Evolutionary conservation across 2,329 filamentous ascomycete genomes (phyloP), one percentile per base, ranked within the genome.

Genomic region (Alternaria triticina): DNA sequence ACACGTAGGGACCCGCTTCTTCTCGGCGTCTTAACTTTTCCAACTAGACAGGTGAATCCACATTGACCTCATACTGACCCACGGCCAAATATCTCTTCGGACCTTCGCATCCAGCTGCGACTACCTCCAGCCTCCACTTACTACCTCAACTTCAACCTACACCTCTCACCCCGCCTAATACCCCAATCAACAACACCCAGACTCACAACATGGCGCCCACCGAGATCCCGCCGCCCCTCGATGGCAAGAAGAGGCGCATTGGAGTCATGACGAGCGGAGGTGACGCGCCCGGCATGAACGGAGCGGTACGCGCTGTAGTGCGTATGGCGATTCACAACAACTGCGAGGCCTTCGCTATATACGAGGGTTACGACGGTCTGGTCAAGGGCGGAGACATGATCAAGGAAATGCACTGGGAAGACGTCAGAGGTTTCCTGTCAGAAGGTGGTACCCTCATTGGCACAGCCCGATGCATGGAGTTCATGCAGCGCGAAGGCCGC

Each of bases 371-470:
- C 83, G 94, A 98, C 77, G 96, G 96, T 45, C 86, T 99, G 57
- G 95, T 99, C 27, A 88, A 91, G 70, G 96, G 95, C 72, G 94
- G 93, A 50, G 87, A 94, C 77, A 89, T 95, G 83, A 98, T 99
- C 82, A 89, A 88, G 73, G 88, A 92, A 82, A 93, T 97, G 88
- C 83, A 88, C 54, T 98, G 95, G 95, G 88, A 96, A 69, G 94
- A 97, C 77, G 96, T 99, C 60, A 91, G 96, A 74, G 95, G 96
- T 74, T 99, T 91, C 86, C 87, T 97, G 57, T 95, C 93, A 30
- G 94, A 97, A 79, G 96, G 96, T 67, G 96, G 96, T 67, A 99
- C 96, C 15, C 87, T 97, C 66, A 98, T 99, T 77, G 96, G 96
- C 66, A 98, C 96, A 44, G 96, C 96, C 60, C 88, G 96, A 67